Conservation (phyloP, 2,329 filamentous ascomycete genomes). For the Atkinsonella hypoxylon region DNA sequence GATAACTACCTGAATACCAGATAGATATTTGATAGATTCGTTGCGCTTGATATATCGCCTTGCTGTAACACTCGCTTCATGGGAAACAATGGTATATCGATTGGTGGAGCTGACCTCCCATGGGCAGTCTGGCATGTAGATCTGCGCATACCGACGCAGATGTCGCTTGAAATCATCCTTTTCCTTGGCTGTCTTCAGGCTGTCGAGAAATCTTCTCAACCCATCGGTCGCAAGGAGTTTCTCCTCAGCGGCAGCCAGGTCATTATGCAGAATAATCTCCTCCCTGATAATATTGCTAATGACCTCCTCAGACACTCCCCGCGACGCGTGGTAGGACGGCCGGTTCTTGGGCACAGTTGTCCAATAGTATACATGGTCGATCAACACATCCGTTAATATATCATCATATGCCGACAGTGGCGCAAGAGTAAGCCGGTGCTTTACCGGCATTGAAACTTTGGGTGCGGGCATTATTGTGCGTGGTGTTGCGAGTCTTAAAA, state of each 20-base stretch:
- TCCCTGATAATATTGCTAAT: constrained; percentile 49
- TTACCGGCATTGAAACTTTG: constrained; percentile 27
- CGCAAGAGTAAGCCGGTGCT: constrained; percentile 67
- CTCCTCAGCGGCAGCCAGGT: constrained; percentile 57
- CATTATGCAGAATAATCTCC: constrained; percentile 62
- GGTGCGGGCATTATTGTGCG: constrained; percentile 23
- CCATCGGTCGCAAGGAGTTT: constrained; percentile 62
- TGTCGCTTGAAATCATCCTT: constrained; percentile 79
- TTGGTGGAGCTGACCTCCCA: constrained; percentile 90
- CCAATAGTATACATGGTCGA: constrained; percentile 97
- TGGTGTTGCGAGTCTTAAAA: background rate
- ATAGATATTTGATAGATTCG: constrained; percentile 81
- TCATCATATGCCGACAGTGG: constrained; percentile 93
- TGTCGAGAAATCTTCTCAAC: constrained; percentile 56
- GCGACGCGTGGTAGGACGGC: constrained; percentile 70
- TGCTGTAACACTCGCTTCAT: constrained; percentile 81
- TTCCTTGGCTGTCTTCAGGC: constrained; percentile 62
- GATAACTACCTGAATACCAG: constrained; percentile 83
- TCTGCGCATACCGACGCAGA: constrained; percentile 79
- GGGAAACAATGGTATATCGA: constrained; percentile 81
- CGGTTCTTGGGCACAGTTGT: constrained; percentile 91
- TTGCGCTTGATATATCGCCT: constrained; percentile 67
- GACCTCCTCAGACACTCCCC: constrained; percentile 59
- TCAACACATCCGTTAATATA: constrained; percentile 83
- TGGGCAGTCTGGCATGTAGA: constrained; percentile 86